A percentile compares a stretch with the other conserved stretches of the same genome.
These are phyloP conservation scores for Nymphaea thermarum DNA, from an alignment of 164 flowering plant species.

Conservation along the genomic window DNA sequence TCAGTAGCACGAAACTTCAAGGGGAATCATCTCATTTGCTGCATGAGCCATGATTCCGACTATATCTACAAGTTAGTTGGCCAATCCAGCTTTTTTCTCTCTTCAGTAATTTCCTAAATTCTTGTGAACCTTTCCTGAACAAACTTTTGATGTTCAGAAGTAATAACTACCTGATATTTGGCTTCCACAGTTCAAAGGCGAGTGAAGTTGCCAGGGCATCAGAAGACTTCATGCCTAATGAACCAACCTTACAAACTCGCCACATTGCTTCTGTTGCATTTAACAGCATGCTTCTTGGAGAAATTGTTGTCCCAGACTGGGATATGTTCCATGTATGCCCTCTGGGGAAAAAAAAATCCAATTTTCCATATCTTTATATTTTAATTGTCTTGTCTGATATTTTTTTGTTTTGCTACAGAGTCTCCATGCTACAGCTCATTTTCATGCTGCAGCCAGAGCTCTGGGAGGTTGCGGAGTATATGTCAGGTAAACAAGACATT, in stretches of 20 bases:
- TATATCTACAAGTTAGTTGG: constrained; percentile 37
- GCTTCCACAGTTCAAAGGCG: constrained; percentile 34
- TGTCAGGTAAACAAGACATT: constrained; percentile 36
- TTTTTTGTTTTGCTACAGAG: constrained; percentile 27
- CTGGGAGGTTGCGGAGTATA: constrained; percentile 62
- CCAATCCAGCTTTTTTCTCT: too few relatives aligned
- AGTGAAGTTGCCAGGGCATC: constrained; percentile 70
- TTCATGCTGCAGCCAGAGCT: constrained; percentile 58
- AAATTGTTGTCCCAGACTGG: constrained; percentile 78
- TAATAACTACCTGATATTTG: not conserved
- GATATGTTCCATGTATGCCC: constrained; percentile 71
- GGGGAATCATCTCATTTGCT: constrained; percentile 44
- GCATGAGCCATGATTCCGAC: constrained; percentile 68
- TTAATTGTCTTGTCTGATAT: not conserved
- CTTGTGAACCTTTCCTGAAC: not conserved
- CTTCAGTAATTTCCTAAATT: not conserved
- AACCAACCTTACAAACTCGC: constrained; percentile 54
- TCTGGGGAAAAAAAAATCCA: not conserved
- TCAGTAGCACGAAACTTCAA: constrained; percentile 46
- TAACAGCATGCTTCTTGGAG: constrained; percentile 70
- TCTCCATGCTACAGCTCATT: constrained; percentile 42
- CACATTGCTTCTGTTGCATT: constrained; percentile 64
- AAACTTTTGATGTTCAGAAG: not conserved
- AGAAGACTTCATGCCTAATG: constrained; percentile 76
- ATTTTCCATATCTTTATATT: not conserved